Percentiles rank a stretch among this genome's conserved stretches.
Conservation (phyloP, 768 basidiomycete genomes). For the Agaricus sinodeliciosus region DNA sequence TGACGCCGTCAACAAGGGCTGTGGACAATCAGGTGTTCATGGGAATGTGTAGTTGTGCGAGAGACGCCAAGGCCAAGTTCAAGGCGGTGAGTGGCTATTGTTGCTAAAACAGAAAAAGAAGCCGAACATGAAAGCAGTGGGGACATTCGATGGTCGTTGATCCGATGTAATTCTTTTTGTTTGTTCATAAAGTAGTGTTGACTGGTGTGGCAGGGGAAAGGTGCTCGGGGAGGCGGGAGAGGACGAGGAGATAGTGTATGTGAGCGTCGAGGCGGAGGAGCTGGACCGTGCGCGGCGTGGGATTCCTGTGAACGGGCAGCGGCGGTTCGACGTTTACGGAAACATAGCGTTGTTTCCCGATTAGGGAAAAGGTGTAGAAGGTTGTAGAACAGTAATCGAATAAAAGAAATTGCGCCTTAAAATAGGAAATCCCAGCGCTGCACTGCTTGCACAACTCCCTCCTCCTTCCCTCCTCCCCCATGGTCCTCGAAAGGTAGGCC, state of each 20-base stretch:
- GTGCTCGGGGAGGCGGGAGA: conserved; percentile 22
- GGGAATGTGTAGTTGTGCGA: conserved; percentile 92
- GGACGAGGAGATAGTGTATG: too few species aligned
- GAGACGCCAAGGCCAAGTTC: conserved; percentile 75
- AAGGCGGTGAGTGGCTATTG: conserved; percentile 61
- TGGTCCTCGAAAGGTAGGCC: conserved; percentile 69
- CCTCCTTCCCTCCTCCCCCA: conserved; percentile 22
- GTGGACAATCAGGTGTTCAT: conserved; percentile 97
- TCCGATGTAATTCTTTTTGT: conserved; percentile 51
- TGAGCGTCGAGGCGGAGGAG: too few species aligned
- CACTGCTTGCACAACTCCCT: conserved; percentile 15
- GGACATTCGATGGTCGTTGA: conserved; percentile 90
- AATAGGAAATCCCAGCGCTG: conserved; percentile 16
- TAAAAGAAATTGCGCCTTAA: conserved; percentile 22
- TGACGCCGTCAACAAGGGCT: conserved; percentile 31
- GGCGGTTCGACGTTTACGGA: too few species aligned
- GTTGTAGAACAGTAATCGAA: conserved; percentile 33
- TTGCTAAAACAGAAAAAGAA: background rate
- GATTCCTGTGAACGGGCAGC: too few species aligned
- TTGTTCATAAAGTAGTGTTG: background rate
- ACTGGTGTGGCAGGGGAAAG: conserved; percentile 48
- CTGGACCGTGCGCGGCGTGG: too few species aligned
- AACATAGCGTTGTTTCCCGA: conserved; percentile 20
- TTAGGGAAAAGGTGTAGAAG: conserved; percentile 29
- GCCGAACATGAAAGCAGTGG: conserved; percentile 44